Evolutionary conservation across 768 basidiomycete species (phyloP), one percentile per base, ranked within the genome.

Genomic region (Kwoniella botswanensis): DNA sequence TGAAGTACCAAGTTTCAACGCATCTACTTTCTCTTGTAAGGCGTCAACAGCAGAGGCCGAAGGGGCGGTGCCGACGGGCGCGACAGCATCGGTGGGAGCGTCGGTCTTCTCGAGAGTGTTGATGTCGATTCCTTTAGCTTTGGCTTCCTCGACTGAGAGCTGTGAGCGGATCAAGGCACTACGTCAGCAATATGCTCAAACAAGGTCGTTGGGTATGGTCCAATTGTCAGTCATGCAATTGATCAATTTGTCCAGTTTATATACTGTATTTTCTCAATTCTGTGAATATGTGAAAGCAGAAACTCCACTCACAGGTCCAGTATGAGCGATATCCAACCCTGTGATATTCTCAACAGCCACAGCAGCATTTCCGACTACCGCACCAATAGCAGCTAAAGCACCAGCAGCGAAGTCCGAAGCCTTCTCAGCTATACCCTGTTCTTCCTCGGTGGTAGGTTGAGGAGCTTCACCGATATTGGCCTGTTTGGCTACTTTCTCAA

Each of bases 141-240:
- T 74, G 26, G 82, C 82, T 73, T 82, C 79, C 29, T 76, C 74
- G 64, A 83, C 74, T 11, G 81, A 71, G 64, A 83, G 67, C 82
- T 83, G 72, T 53, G 65, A 65, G 59, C 63, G 24, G 64, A 29
- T 22, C 59, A 64, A 71, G 66, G n/a, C 42, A 67, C 3, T 50
- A 42, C 18, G 61, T 71, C 67, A 71, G 63, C 43, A 43, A 42
- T 44, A 12, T 18, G 44, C 54, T 61, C 60, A 17, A 17, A 35
- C 35, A 35, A 35, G 35, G 35, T 35, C 35, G 35, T 35, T 35
- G 35, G 35, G 35, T 35, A 35, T 7, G 35, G 35, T 35, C 35
- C 35, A 35, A 35, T 7, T 35, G 35, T 35, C 35, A 35, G 35
- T 35, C 35, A 35, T 7, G 35, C 35, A 35, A 35, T 35, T 35